Base-by-base conservation (phyloP, 2,329 filamentous ascomycete species). In the Pochonia chlamydosporia region DNA sequence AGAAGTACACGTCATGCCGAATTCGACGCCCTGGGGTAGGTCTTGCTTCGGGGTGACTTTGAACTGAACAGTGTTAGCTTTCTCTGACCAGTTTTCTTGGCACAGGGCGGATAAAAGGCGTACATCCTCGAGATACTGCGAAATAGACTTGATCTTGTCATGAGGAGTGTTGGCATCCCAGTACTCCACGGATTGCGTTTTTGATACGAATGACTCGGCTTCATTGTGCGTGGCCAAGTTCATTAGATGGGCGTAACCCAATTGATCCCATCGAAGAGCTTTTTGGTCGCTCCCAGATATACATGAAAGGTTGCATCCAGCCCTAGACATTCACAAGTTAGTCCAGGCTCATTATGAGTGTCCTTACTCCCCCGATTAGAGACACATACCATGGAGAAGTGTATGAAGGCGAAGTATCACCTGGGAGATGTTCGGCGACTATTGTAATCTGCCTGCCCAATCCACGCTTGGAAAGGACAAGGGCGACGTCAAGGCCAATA, bases 271-370 rank as follows among this genome's bases (percentile, higher is more conserved):
- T 24, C 62, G 63, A 36, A 72, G 49, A 0, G 68, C 69, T 41
- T 72, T 71, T 16, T 56, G 50, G 43, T 72, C 67, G 13, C 53
- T 63, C 20, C 68, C 68, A 1, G 69, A 71, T 39, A 72, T 68
- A 33, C 66, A 68, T 1, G 69, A 72, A 52, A 71, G 71, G 52
- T 72, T 72, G 49, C 65, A 69, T 3, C 69, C 69, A 9, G 69
- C 69, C 66, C 68, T 64, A 23, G 4, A 43, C 4, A 8, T 9
- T 25, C 40, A 40, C 8, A 4, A 33, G 10, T n/a, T 43, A 16
- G 46, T 14, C 9, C 8, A 1, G 16, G 46, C 46, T 40, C 49
- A 41, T 28, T 30, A 40, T 14, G 7, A 0, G 25, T 1, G 18
- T 4, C n/a, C 13, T 11, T 18, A 31, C 6, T 23, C 10, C 13